Evolutionary conservation across 306 rosid genomes (phyloP), one percentile per base, ranked within the genome.

Genomic region (Prinsepia uniflora): DNA sequence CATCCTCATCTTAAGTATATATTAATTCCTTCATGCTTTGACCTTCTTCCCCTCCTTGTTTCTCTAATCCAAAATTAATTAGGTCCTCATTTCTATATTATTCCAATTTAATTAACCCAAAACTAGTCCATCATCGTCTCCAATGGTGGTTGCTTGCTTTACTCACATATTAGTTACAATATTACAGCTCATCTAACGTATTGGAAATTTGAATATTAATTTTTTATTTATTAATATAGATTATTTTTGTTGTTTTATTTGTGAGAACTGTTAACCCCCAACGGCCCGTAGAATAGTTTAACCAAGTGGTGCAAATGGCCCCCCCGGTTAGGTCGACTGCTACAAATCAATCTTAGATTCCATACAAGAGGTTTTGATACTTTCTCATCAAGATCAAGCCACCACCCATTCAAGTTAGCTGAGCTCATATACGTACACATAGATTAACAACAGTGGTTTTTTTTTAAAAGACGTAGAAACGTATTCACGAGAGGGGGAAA

Each of bases 171-270:
- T 67, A 52, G 49, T 57, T 57, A 63, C 75, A 69, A 30, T 65
- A 24, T 24, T 24, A 71, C 87, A 83, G 76, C 79, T 81, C 84
- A 81, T 84, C 87, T 52, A 56, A 55, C 67, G 13, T 46, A 56
- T 44, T 30, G 10, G 42, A 71, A 55, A 56, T 39, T 30, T 30
- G 7, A 39, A 15, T 61, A 61, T 19, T 49, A 24, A 7, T 65
- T 13, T 52, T 5, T 10, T 2, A 0, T 30, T 30, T 30, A 30
- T 30, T 53, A 44, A 41, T 47, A 12, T n/a, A 30, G 15, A 30
- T 52, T 39, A 3, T 36, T 48, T 3, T 36, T n/a, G 3, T 75
- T 41, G 34, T 17, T 17, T 24, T 7, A 41, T 49, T 8, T 30
- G 20, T 49, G 19, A 19, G 36, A 5, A 48, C 15, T 20, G 60